These are phyloP conservation scores for Westerdykella ornata DNA, from an alignment of 2,329 filamentous ascomycete species.

Conservation along the genomic window DNA sequence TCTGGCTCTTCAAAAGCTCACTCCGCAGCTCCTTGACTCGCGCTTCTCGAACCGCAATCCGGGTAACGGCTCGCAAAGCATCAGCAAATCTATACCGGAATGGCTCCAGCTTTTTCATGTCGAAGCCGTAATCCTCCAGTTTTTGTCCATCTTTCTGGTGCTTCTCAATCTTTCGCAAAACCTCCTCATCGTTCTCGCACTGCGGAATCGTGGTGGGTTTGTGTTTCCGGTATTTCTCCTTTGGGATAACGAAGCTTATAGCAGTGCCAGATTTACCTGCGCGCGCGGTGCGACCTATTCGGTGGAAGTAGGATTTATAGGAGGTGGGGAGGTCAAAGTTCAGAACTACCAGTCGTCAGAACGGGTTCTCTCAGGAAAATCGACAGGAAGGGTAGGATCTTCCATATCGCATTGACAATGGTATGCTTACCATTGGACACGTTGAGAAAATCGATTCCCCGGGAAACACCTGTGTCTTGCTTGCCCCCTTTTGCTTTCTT, in stretches of 20 bases:
- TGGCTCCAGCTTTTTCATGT: constrained; percentile 87
- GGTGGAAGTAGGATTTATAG: constrained; percentile 91
- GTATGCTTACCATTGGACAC: constrained; percentile 42
- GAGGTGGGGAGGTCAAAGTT: constrained; percentile 92
- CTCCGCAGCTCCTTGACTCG: constrained; percentile 79
- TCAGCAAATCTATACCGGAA: constrained; percentile 88
- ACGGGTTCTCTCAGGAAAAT: background rate
- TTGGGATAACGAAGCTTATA: constrained; percentile 86
- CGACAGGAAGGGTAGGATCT: background rate
- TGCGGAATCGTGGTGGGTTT: constrained; percentile 74
- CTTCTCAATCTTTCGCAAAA: constrained; percentile 71
- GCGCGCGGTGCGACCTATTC: constrained; percentile 86
- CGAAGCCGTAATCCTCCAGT: constrained; percentile 86
- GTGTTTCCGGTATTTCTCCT: constrained; percentile 78
- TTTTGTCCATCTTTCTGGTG: constrained; percentile 77
- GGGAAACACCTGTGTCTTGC: constrained; percentile 88
- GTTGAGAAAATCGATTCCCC: constrained; percentile 95
- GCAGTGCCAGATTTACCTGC: constrained; percentile 91
- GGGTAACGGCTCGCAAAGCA: constrained; percentile 81
- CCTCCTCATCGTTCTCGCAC: constrained; percentile 75
- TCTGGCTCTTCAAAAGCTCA: constrained; percentile 88
- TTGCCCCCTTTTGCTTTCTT: constrained; percentile 58
- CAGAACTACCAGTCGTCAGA: constrained; percentile 54
- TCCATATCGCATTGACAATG: constrained; percentile 46
- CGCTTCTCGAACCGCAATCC: constrained; percentile 83